A percentile compares a stretch with the other conserved stretches of the same genome.
Conservation (phyloP, 2,329 filamentous ascomycete genomes). For the Beauveria asiatica region DNA sequence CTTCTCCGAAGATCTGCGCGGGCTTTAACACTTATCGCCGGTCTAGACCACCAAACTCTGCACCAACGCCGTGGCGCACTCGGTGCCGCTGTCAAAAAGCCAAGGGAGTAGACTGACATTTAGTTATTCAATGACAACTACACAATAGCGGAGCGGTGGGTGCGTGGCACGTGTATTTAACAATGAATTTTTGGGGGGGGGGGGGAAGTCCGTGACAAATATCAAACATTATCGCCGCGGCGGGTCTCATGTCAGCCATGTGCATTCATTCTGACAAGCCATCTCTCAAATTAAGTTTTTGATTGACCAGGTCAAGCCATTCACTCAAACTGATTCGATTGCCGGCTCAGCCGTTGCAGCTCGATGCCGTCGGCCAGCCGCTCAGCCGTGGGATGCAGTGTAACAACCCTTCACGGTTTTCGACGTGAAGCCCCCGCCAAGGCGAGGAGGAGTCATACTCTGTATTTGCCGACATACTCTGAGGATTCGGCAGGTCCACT, state of each 20-base stretch:
- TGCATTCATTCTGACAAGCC: too few relatives aligned
- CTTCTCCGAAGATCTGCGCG: not conserved
- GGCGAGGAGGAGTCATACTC: not conserved
- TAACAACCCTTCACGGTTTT: not conserved
- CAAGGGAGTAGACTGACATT: not conserved
- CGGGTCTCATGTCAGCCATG: not conserved
- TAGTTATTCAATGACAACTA: too few relatives aligned
- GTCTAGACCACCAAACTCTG: too few relatives aligned
- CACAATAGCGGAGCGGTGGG: too few relatives aligned
- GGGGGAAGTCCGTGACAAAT: not conserved
- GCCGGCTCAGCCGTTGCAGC: not conserved
- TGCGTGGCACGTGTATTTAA: too few relatives aligned
- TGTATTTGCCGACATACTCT: not conserved
- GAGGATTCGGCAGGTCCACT: not conserved
- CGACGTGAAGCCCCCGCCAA: not conserved
- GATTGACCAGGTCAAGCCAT: not conserved
- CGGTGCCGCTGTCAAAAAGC: not conserved
- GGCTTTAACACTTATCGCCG: constrained; percentile 3
- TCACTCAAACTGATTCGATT: not conserved
- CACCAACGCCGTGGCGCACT: too few relatives aligned
- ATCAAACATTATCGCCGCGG: not conserved
- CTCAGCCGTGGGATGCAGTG: not conserved
- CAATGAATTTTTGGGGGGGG: not conserved
- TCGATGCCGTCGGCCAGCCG: not conserved
- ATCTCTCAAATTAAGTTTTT: not conserved